Conservation (phyloP, 768 basidiomycete genomes). For the Agrocybe praecox region DNA sequence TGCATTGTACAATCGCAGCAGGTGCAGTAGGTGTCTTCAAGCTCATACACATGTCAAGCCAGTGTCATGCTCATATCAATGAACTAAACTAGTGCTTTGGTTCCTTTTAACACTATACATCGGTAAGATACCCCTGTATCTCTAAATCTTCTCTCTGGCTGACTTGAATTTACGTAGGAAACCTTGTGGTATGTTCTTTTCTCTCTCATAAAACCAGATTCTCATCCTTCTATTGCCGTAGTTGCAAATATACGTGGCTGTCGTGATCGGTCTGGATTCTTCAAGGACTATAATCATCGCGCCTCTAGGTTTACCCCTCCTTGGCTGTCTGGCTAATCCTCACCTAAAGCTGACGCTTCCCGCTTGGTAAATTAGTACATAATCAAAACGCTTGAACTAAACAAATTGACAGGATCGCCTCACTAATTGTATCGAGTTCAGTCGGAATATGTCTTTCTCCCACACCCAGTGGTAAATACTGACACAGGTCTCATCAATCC, state of each 20-base stretch:
- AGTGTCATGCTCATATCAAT: background rate
- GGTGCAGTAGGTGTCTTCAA: background rate
- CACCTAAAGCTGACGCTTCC: background rate
- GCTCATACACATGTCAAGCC: too few species aligned
- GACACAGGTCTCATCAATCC: too few species aligned
- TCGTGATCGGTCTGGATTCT: background rate
- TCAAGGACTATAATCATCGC: background rate
- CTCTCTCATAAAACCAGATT: background rate
- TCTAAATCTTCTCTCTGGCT: background rate
- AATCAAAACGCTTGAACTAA: background rate
- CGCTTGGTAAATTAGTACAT: background rate
- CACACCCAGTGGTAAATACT: too few species aligned
- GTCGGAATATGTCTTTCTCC: too few species aligned
- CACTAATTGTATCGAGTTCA: background rate
- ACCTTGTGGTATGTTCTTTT: background rate
- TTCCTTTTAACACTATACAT: background rate
- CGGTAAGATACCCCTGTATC: background rate
- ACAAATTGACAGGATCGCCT: background rate
- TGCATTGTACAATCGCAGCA: slow-evolving; percentile 1
- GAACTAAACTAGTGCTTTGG: background rate
- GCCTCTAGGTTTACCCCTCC: background rate
- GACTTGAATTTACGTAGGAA: background rate
- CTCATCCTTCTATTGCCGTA: background rate
- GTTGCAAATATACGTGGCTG: background rate
- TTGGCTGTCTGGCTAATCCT: background rate